A percentile compares a stretch with the other conserved stretches of the same genome.
Evolutionary conservation across 1,139 yeast species (phyloP).

Genomic region (Kluyveromyces sp.): DNA sequence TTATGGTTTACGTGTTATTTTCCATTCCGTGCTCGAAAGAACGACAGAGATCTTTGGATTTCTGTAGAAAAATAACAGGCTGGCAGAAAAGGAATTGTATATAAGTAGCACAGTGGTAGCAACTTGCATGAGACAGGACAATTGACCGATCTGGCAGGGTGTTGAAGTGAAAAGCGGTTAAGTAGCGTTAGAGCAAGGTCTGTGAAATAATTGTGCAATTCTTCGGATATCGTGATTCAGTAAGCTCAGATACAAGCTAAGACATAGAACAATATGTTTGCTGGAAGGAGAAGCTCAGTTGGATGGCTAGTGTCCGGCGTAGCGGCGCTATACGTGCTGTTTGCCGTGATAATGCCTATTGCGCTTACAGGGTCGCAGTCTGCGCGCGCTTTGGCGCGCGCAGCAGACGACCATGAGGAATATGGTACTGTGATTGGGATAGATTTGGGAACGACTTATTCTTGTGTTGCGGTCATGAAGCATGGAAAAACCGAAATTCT

Average conservation of each 20-base stretch:
- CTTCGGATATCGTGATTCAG: no score
- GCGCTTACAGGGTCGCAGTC: constrained; percentile 35
- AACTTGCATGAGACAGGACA: no score
- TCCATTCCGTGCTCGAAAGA: not conserved
- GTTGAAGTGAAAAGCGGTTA: no score
- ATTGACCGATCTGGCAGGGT: no score
- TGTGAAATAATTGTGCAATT: no score
- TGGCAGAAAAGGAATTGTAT: not conserved
- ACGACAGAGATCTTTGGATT: not conserved
- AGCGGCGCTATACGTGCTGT: constrained; percentile 49
- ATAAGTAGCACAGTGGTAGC: no score
- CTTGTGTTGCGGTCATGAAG: constrained; percentile 93
- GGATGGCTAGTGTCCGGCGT: constrained; percentile 45
- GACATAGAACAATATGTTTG: constrained; percentile 3
- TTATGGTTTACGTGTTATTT: no score
- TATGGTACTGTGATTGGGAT: constrained; percentile 74
- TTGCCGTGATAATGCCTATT: constrained; percentile 56
- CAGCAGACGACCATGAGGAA: constrained; percentile 42
- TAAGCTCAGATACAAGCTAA: no score
- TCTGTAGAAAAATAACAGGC: not conserved
- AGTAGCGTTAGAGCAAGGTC: no score
- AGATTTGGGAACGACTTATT: constrained; percentile 89
- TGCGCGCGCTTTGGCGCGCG: constrained; percentile 23
- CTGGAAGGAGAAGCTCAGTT: constrained; percentile 1
- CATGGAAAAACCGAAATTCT: constrained; percentile 89